These are phyloP conservation scores for Scedosporium apiospermum DNA, from an alignment of 2,329 filamentous ascomycete species.

Conservation along the genomic window DNA sequence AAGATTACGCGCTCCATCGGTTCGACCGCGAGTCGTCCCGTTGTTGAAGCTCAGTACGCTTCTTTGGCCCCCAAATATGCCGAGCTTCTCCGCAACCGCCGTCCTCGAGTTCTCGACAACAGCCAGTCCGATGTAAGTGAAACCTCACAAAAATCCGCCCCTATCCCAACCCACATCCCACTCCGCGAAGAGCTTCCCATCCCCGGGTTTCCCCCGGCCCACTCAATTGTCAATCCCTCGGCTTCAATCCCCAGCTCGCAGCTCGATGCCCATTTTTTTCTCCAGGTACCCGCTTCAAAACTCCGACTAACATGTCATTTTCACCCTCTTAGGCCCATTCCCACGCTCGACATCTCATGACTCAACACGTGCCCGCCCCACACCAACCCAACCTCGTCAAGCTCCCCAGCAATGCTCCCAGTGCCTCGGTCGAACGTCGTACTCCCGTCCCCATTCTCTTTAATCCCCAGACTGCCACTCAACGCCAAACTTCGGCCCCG, in stretches of 20 bases:
- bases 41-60: slow-evolving; percentile 25
- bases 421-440: neutral
- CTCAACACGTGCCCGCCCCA: slow-evolving; percentile 1
- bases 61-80: slow-evolving; percentile 37
- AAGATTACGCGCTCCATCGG: slow-evolving; percentile 38
- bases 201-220: neutral
- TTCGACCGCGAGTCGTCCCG: slow-evolving; percentile 26
- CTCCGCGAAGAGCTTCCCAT: neutral
- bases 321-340: neutral
- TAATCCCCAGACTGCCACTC: neutral
- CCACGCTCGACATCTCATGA: neutral
- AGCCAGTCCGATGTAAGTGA: slow-evolving; percentile 31
- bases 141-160: neutral
- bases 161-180: neutral
- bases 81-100: slow-evolving; percentile 27
- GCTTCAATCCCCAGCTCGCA: neutral
- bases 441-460: slow-evolving; percentile 7
- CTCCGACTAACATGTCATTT: neutral
- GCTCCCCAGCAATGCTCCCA: neutral
- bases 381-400: neutral
- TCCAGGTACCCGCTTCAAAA: neutral
- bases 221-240: neutral
- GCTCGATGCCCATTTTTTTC: neutral
- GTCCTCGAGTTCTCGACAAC: slow-evolving; percentile 16
- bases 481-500: neutral